Percentiles rank a stretch among this genome's conserved stretches.
phyloP scores from a whole-genome alignment of 1,284 basidiomycete species.

The Naganishia sp. region DNA sequence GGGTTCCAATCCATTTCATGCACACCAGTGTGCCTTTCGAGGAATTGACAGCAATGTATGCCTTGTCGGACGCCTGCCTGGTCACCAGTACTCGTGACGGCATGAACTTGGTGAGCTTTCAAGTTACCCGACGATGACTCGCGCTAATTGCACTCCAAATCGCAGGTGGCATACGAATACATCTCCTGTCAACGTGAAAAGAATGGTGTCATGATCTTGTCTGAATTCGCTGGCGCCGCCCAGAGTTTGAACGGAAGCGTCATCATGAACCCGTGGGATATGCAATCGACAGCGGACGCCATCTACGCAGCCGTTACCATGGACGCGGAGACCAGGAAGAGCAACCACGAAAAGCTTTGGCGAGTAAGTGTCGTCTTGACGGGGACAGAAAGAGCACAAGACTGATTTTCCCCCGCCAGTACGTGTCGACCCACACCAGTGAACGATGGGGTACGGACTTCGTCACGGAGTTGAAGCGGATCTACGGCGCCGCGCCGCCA shows the following conservation, averaged over 20 bases:
- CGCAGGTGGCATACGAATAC: constrained; percentile 97
- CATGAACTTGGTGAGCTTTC: constrained; percentile 84
- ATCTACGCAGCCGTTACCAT: constrained; percentile 93
- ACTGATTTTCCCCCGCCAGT: constrained; percentile 51
- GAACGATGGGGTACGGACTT: constrained; percentile 90
- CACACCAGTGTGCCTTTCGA: constrained; percentile 92
- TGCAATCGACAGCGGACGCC: constrained; percentile 91
- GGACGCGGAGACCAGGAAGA: constrained; percentile 72
- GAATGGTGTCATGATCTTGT: constrained; percentile 95
- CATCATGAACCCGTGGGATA: constrained; percentile 95
- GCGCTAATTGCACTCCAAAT: not conserved
- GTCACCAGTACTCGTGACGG: constrained; percentile 94
- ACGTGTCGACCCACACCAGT: constrained; percentile 89
- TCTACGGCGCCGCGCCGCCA: constrained; percentile 39
- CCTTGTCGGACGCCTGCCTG: constrained; percentile 92
- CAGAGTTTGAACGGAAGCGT: constrained; percentile 91
- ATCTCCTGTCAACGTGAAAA: constrained; percentile 90
- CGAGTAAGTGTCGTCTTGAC: constrained; percentile 57
- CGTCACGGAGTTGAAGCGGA: constrained; percentile 65
- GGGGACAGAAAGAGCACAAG: not conserved
- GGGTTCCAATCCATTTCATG: constrained; percentile 99
- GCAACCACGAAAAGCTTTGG: constrained; percentile 93
- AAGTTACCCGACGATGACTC: not conserved
- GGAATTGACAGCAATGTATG: constrained; percentile 94
- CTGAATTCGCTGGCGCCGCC: constrained; percentile 96